Base-by-base conservation (phyloP, 768 basidiomycete genomes). In the Piloderma croceum region DNA sequence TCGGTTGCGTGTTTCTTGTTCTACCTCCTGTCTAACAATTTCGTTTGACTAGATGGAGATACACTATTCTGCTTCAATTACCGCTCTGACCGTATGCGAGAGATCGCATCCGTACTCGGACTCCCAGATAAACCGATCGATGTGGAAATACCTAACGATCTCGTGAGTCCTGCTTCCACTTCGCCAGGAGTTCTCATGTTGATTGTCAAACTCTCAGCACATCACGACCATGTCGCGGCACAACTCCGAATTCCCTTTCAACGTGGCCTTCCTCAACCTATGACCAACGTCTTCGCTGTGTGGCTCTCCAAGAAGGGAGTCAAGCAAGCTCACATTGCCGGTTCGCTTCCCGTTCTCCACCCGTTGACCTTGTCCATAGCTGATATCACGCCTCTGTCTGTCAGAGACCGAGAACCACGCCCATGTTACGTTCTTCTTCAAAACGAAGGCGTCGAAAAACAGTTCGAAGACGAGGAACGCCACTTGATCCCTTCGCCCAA, bases 391-490 rank as follows among this genome's bases (percentile, higher is more conserved):
- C 12, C 12, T 31, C 17, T 7, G 29, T 9, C 13, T 13, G 20
- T 3, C 54, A 76, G 92, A 96, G 61, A 94, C 92, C n/a, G 92
- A 94, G 60, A 94, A 97, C 65, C 96, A 93, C 62, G 91, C 91
- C 2, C 92, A 97, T 57, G 89, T 97, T 41, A 97, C 92, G 1
- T 94, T 96, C 73, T 96, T 94, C 76, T 94, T 96, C 76, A 96
- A n/a, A n/a, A 94, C 62, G 93, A 93, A 11, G 92, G 92, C 41
- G 81, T 91, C 21, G 93, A 96, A 70, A 88, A 91, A 58, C 88
- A 93, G 54, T 97, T 88, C 62, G 70, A 76, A 11, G 61, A 68
- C 24, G 93, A 96, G 57, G 84, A 88, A 50, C 72, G 93, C 12
- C 71, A 81, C 58, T 81, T 96, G 87, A 81, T 94, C 43, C 77